Evolutionary conservation across 495 filamentous ascomycete species (phyloP).

Genomic region (Aspergillus saccharolyticus): DNA sequence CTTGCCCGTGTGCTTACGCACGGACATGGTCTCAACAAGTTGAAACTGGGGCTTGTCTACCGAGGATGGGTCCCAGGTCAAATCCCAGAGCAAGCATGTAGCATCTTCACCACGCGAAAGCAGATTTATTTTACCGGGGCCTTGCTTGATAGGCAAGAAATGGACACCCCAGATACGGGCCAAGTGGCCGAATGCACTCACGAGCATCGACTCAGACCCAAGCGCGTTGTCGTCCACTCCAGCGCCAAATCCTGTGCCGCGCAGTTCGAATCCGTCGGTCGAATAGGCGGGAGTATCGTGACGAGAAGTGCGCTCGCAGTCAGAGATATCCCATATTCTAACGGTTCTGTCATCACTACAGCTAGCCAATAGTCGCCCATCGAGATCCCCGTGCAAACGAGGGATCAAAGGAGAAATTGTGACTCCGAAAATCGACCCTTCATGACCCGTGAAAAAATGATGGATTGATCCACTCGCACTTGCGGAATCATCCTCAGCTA

Average conservation of each 20-base stretch:
- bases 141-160: slow-evolving; percentile 45
- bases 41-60: slow-evolving; percentile 22
- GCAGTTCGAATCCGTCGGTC: slow-evolving; percentile 41
- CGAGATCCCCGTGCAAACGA: slow-evolving; percentile 24
- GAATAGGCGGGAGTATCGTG: slow-evolving; percentile 35
- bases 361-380: slow-evolving; percentile 65
- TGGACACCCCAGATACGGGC: slow-evolving; percentile 86
- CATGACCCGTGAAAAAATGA: slow-evolving; percentile 77
- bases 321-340: slow-evolving; percentile 77
- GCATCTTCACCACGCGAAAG: slow-evolving; percentile 79
- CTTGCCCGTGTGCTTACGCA: slow-evolving; percentile 71
- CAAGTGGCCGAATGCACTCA: slow-evolving; percentile 72
- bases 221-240: slow-evolving; percentile 14
- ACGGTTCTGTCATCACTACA: slow-evolving; percentile 96
- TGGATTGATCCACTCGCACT: slow-evolving; percentile 45
- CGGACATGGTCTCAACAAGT: slow-evolving; percentile 48
- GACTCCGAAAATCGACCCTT: slow-evolving; percentile 90
- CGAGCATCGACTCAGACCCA: slow-evolving; percentile 43
- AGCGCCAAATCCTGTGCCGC: slow-evolving; percentile 39
- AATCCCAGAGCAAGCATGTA: slow-evolving; percentile 63
- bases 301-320: slow-evolving; percentile 31
- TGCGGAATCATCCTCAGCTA: slow-evolving; percentile 13
- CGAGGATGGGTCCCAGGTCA: slow-evolving; percentile 36
- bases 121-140: slow-evolving; percentile 35
- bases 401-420: slow-evolving; percentile 61